Evolutionary conservation across 257 asterid species (phyloP).

Genomic region (Solanum neorickii): DNA sequence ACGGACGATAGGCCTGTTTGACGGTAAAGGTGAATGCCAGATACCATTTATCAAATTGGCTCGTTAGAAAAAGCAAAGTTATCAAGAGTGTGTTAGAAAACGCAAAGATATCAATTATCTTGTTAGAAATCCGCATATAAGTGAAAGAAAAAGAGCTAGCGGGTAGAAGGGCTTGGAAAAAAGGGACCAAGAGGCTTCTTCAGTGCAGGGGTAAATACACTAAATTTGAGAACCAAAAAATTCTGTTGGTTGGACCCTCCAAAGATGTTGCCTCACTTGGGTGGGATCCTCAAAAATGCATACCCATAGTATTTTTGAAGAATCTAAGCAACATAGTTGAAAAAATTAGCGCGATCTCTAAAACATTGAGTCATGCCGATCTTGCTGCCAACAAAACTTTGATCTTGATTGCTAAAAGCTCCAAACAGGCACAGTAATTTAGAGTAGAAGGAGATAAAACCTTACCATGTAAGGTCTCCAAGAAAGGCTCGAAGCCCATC

Average conservation of each 20-base stretch:
- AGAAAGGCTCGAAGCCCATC: constrained; percentile 92
- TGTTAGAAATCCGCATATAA: neutral
- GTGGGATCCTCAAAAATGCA: neutral
- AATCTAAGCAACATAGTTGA: neutral
- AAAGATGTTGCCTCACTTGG: neutral
- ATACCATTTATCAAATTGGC: neutral
- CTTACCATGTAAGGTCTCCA: constrained; percentile 83
- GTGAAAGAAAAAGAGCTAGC: neutral
- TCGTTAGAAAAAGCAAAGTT: neutral
- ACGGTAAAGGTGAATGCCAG: neutral
- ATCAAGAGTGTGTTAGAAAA: neutral
- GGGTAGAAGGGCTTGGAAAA: neutral
- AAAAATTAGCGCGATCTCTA: neutral
- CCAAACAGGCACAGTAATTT: neutral
- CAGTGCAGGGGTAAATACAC: neutral
- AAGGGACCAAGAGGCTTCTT: neutral
- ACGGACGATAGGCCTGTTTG: constrained; percentile 79
- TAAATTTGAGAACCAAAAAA: neutral
- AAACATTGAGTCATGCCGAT: neutral
- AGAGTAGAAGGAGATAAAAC: neutral
- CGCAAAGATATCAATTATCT: neutral
- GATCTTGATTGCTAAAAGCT: neutral
- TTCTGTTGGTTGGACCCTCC: neutral
- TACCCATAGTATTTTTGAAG: neutral
- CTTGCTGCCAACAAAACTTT: neutral